Conservation (phyloP, 108 stramenopile species). For the Fragilaria radians region DNA sequence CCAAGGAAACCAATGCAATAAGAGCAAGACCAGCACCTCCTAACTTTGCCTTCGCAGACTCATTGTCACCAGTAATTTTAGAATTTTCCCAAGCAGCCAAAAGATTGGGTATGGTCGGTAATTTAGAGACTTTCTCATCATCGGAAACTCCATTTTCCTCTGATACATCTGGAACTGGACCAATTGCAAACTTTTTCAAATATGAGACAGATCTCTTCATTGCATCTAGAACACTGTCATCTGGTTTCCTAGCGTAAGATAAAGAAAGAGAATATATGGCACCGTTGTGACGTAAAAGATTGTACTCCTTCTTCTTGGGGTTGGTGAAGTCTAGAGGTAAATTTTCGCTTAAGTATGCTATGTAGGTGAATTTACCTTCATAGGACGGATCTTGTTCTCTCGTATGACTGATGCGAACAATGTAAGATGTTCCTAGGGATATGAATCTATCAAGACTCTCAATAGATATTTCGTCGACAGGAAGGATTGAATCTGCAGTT, state of each 20-base stretch:
- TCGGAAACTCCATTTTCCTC: background rate
- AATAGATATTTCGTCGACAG: background rate
- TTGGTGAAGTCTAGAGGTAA: slow-evolving; percentile 3
- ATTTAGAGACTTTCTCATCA: background rate
- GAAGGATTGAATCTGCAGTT: background rate
- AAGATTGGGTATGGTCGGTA: background rate
- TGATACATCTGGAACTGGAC: slow-evolving; percentile 10
- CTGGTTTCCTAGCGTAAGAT: slow-evolving; percentile 7
- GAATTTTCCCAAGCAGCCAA: slow-evolving; percentile 19
- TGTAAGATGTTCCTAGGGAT: slow-evolving; percentile 11
- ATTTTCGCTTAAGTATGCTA: slow-evolving; percentile 3
- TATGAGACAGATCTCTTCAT: slow-evolving; percentile 11
- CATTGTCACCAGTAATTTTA: background rate
- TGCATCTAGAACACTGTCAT: slow-evolving; percentile 3
- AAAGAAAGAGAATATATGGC: slow-evolving; percentile 20
- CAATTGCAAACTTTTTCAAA: slow-evolving; percentile 11
- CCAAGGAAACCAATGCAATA: slow-evolving; percentile 13
- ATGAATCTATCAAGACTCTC: background rate
- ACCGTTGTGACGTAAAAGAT: slow-evolving; percentile 25
- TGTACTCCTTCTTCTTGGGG: slow-evolving; percentile 12
- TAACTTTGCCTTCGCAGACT: slow-evolving; percentile 11
- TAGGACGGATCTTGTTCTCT: slow-evolving; percentile 6
- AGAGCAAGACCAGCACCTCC: slow-evolving; percentile 25
- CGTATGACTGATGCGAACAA: slow-evolving; percentile 20
- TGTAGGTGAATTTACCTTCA: slow-evolving; percentile 24